These are phyloP conservation scores for Phlebopus sp. DNA, from an alignment of 1,284 basidiomycete species.

Conservation along the genomic window DNA sequence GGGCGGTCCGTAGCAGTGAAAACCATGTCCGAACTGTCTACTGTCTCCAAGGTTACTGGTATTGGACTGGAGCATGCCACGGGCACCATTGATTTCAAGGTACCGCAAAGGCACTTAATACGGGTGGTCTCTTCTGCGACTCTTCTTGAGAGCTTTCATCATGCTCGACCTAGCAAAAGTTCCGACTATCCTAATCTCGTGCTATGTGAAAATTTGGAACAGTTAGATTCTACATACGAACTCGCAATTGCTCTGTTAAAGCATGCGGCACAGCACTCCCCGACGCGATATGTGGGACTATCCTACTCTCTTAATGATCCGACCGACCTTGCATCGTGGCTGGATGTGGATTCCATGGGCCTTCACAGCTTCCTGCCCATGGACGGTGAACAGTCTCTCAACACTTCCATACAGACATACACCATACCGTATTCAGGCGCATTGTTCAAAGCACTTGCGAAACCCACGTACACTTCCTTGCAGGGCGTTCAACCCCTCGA, in stretches of 20 bases:
- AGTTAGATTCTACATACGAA: conserved; percentile 83
- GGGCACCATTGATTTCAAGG: conserved; percentile 32
- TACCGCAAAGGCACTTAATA: conserved; percentile 42
- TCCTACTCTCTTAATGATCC: conserved; percentile 81
- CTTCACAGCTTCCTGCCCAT: conserved; percentile 80
- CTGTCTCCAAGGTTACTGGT: conserved; percentile 36
- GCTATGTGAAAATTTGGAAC: conserved; percentile 85
- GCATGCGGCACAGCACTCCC: conserved; percentile 54
- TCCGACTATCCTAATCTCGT: conserved; percentile 59
- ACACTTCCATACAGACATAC: conserved; percentile 74
- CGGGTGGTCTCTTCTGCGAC: conserved; percentile 53
- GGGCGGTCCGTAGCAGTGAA: conserved; percentile 48
- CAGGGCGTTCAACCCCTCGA: conserved; percentile 41
- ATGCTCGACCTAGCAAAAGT: conserved; percentile 27
- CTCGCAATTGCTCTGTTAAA: conserved; percentile 72
- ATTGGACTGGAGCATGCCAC: conserved; percentile 45
- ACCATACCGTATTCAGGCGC: conserved; percentile 85
- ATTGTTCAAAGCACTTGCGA: conserved; percentile 90
- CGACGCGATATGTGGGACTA: conserved; percentile 78
- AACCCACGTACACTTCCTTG: conserved; percentile 80
- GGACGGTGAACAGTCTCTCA: conserved; percentile 81
- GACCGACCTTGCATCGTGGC: conserved; percentile 80
- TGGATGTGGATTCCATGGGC: conserved; percentile 65
- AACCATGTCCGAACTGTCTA: conserved; percentile 48
- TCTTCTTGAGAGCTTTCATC: conserved; percentile 39